Percentiles rank a stretch among this genome's conserved stretches.
Conservation (phyloP, 2,329 filamentous ascomycete genomes). For the Phaeosphaeriaceae sp. region DNA sequence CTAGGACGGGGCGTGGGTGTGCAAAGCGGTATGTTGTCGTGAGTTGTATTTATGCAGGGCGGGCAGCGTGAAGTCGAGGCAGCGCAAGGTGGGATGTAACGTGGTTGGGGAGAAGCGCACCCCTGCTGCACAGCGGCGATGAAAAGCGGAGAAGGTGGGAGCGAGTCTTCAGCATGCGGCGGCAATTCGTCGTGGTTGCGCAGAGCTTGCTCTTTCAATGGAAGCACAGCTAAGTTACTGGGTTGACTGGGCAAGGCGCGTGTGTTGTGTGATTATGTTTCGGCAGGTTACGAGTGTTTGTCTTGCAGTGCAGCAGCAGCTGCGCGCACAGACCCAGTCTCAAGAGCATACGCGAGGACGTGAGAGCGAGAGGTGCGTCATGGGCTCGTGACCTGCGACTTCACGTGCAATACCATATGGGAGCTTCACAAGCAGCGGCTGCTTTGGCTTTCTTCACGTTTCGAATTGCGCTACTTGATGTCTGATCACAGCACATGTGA, state of each 20-base stretch:
- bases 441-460: neutral
- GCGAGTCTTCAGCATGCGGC: conserved; percentile 10
- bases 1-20: neutral
- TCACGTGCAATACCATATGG: neutral
- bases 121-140: conserved; percentile 31
- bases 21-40: neutral
- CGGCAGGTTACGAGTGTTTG: conserved; percentile 18
- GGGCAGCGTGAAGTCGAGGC: conserved; percentile 10
- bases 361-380: conserved; percentile 19
- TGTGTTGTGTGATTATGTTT: conserved; percentile 26
- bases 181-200: conserved; percentile 13
- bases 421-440: conserved; percentile 3
- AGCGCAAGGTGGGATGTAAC: conserved; percentile 34
- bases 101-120: conserved; percentile 30
- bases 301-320: conserved; percentile 2
- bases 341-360: neutral
- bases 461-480: neutral
- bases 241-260: conserved; percentile 17
- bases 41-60: neutral
- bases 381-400: conserved; percentile 11
- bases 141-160: conserved; percentile 34
- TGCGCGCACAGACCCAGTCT: too few species aligned
- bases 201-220: conserved; percentile 1
- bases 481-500: conserved; percentile 4
- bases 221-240: conserved; percentile 28